Evolutionary conservation across 345 rosid species (phyloP), one percentile per base, ranked within the genome.

Genomic region (Cochlearia excelsa): DNA sequence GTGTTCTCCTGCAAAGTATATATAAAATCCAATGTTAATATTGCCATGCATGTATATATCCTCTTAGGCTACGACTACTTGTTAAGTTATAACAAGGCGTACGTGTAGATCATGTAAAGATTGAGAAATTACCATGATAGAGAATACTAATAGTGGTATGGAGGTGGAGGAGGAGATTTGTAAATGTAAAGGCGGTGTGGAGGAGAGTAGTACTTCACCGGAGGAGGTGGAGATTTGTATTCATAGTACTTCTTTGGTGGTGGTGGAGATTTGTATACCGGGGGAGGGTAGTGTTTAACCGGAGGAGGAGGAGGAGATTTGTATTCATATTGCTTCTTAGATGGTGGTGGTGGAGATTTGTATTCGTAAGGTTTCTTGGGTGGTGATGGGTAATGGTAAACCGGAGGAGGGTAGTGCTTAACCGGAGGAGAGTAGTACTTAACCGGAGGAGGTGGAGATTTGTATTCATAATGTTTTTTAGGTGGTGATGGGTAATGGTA

Each of bases 121-220:
- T 51, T 57, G 57, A 29, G 26, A 48, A 56, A 9, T 28, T 69
- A 69, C 74, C 68, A 9, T 49, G 58, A 42, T 38, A 33, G 58
- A 55, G 61, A 42, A 28, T 55, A 28, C 68, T 69, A 69, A 56
- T 69, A 49, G 68, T 63, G 74, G 68, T 69, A 62, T 42, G 74
- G 74, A 62, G 74, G 74, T 55, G 74, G 74, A 34, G 74, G 74
- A 29, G 74, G 73, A 0, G 73, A 68, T 8, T 68, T 68, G 67
- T 68, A 68, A 0, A 44, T 56, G 26, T 68, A 68, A 0, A 0
- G 72, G 72, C 46, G 72, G 72, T 1, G 72, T 0, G 72, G 59
- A 0, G 72, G 59, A 1, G 65, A 57, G 9, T 67, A 67, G 51
- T 67, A 53, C 0, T 67, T 42, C 1, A 67, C 71, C 4, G 72